Evolutionary conservation across 2,329 filamentous ascomycete genomes (phyloP), one percentile per base, ranked within the genome.

Genomic region (Aspergillus spinulosporus): DNA sequence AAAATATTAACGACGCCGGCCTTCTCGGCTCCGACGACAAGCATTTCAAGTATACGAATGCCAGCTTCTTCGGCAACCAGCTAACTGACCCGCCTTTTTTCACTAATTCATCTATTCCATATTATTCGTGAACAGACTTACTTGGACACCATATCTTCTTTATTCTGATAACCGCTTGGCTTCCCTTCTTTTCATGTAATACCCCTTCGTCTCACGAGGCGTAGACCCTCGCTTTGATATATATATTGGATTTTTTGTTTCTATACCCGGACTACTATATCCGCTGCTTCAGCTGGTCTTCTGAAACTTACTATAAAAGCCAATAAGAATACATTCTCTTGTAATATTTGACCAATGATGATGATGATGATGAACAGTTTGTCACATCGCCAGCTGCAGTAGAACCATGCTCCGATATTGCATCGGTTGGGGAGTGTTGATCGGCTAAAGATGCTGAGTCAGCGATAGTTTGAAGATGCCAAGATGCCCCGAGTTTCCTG

Each of bases 21-120:
- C 39, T 71, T 21, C 58, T 72, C 44, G 61, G 62, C 6, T 61
- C 63, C 4, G 66, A 69, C 39, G 68, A 72, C 28, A 69, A 66
- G 45, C 56, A 60, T 3, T 51, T 61, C 2, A 70, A 68, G 48
- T 69, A 64, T 42, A 54, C 59, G 11, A 49, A 56, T 52, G 40
- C 57, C 55, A 54, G 62, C 49, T 58, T 61, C 26, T 60, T 62
- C 34, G 60, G 62, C 5, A 62, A 64, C 21, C 61, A 65, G 5
- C 61, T 70, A 53, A 47, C 57, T 0, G 68, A 70, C 26, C 55
- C 66, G 21, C 52, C 59, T 2, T 70, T 66, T 44, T 68, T 66
- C 58, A 51, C 60, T 21, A 70, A 69, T 36, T 50, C 61, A 5
- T 59, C 62, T 9, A 49, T 67, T 9, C 64, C 68, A 36, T 69